Evolutionary conservation across 1,284 basidiomycete species (phyloP), one percentile per base, ranked within the genome.

Genomic region (Farysia itapuensis): DNA sequence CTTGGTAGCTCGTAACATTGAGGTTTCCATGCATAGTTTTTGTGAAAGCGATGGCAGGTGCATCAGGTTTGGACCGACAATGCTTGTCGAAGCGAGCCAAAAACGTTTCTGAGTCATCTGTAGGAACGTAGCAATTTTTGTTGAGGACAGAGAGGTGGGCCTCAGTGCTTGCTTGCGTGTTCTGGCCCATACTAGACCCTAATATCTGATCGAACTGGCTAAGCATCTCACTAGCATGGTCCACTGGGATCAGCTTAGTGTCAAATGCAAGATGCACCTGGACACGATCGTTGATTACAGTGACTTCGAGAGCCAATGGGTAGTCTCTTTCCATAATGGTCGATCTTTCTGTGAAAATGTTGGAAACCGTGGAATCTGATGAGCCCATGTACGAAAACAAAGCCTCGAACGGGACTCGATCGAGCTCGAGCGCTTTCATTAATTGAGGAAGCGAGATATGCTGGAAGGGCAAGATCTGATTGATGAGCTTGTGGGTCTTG

Each of bases 231-330:
- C 35, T 36, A 6, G 64, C 69, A 24, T 73, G 70, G 20, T 26
- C 47, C 4, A 9, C 23, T 1, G 67, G 53, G 13, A 73, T 35
- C 18, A 25, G 41, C 6, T 47, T 35, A 8, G 48, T 41, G 24
- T 60, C 52, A 32, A 54, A 64, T 22, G 57, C 67, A 26, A 67
- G 37, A 12, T 58, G 53, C 7, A 71, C 32, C 14, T 36, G 25
- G 9, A 73, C 20, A 11, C 19, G 13, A 15, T 70, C 59, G 0
- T 38, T 44, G n/a, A 35, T 24, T 4, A 54, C 44, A 15, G 43
- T 48, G 32, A 72, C 58, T 32, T 73, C 69, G 24, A 73, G 41
- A 16, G 70, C 70, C 20, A 69, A 23, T 1, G 68, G 52, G 34
- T 65, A 70, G 39, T 69, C 70, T 8, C 53, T 49, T n/a, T 53